Conservation (phyloP, 108 stramenopile species). For the Poteriospumella lacustris region DNA sequence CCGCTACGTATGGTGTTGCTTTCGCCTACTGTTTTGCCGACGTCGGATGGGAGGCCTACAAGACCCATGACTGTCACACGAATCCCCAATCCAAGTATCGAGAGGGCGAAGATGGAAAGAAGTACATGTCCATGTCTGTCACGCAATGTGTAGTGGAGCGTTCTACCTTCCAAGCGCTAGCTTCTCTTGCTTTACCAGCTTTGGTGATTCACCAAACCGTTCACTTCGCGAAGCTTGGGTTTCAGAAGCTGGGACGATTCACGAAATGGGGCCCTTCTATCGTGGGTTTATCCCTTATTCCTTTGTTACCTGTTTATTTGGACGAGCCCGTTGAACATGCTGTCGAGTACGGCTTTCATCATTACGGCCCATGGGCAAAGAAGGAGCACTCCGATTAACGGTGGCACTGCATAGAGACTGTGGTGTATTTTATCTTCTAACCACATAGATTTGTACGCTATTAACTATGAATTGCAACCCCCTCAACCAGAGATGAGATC, state of each 20-base stretch:
- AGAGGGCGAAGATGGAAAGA: background rate
- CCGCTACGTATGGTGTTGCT: background rate
- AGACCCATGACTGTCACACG: background rate
- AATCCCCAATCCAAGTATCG: too few relatives aligned
- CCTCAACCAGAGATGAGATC: too few relatives aligned
- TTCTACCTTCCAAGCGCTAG: background rate
- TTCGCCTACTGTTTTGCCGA: constrained; percentile 15
- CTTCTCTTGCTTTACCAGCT: background rate
- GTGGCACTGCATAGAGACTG: too few relatives aligned
- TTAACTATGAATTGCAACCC: too few relatives aligned
- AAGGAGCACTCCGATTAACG: too few relatives aligned
- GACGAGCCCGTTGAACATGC: constrained; percentile 3
- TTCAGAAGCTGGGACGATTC: background rate
- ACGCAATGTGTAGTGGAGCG: background rate
- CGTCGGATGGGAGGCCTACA: constrained; percentile 1
- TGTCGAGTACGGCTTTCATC: background rate
- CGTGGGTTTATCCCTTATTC: background rate
- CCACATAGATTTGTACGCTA: too few relatives aligned
- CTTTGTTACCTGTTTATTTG: background rate
- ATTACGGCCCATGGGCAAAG: constrained; percentile 14
- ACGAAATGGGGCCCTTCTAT: constrained; percentile 1
- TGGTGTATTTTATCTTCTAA: too few relatives aligned
- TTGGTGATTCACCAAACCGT: background rate
- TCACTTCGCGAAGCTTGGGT: background rate
- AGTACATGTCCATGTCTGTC: background rate